phyloP scores from a whole-genome alignment of 23 red algal species.

The Gracilaria gracilis region DNA sequence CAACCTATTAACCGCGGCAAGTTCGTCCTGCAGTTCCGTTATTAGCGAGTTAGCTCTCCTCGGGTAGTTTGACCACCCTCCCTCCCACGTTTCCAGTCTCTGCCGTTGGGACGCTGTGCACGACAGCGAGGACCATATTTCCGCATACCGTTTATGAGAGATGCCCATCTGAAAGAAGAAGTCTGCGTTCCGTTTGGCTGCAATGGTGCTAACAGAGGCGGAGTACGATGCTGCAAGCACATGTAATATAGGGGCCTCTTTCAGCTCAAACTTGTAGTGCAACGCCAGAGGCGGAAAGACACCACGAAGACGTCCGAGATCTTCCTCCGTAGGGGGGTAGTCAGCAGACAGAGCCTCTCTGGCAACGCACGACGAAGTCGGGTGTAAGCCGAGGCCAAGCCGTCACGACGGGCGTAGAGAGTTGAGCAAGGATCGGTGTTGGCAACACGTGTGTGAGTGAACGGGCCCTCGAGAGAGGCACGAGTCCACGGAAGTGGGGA shows the following conservation, averaged over 20 bases:
- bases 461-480: too few species aligned
- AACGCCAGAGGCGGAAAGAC: too few species aligned
- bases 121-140: constrained; percentile 10
- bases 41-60: background rate
- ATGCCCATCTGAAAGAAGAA: constrained; percentile 27
- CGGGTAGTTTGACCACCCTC: background rate
- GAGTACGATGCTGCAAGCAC: background rate
- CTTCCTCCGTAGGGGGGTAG: too few species aligned
- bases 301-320: too few species aligned
- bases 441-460: too few species aligned
- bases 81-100: background rate
- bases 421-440: too few species aligned
- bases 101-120: background rate
- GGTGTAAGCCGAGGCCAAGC: too few species aligned
- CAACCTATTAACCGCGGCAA: background rate
- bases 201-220: background rate
- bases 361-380: too few species aligned
- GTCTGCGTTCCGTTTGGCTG: background rate
- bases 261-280: too few species aligned
- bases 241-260: background rate
- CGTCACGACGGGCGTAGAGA: too few species aligned
- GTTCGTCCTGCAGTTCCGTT: background rate
- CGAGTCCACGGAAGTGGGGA: too few species aligned
- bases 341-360: too few species aligned
- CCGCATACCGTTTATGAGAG: background rate